Percentiles rank a stretch among this genome's conserved stretches.
phyloP scores from a whole-genome alignment of 2,329 filamentous ascomycete genomes.

The Alternaria triticina region DNA sequence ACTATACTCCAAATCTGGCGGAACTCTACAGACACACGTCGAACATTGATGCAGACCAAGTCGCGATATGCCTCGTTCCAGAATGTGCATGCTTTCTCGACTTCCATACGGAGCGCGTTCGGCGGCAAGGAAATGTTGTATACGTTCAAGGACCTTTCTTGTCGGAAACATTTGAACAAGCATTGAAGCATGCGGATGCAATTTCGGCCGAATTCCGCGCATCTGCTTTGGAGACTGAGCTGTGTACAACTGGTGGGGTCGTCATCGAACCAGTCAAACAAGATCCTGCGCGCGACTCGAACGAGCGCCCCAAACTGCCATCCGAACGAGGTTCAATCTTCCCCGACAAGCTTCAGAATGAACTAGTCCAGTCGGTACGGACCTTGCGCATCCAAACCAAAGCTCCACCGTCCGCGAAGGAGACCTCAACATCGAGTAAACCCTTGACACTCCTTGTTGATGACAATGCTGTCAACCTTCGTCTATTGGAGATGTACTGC shows the following conservation, averaged over 20 bases:
- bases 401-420: neutral
- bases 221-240: neutral
- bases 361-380: constrained; percentile 17
- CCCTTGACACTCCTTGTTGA: constrained; percentile 52
- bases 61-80: constrained; percentile 40
- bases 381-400: constrained; percentile 9
- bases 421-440: constrained; percentile 2
- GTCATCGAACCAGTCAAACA: neutral
- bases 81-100: constrained; percentile 25
- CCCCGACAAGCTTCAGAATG: constrained; percentile 7
- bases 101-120: constrained; percentile 18
- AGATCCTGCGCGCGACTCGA: neutral
- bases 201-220: constrained; percentile 15
- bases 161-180: constrained; percentile 22
- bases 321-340: constrained; percentile 11
- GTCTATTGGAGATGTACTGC: constrained; percentile 57
- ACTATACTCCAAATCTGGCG: constrained; percentile 27
- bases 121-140: constrained; percentile 25
- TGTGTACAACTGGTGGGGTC: neutral
- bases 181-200: constrained; percentile 18
- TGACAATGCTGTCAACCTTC: constrained; percentile 55
- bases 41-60: constrained; percentile 18
- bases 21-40: constrained; percentile 22
- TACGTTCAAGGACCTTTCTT: constrained; percentile 39
- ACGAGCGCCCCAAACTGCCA: neutral